Percentiles rank a stretch among this genome's conserved stretches.
These are phyloP conservation scores for Skeletonema grethae DNA, from an alignment of 108 stramenopile genomes.

Conservation along the genomic window DNA sequence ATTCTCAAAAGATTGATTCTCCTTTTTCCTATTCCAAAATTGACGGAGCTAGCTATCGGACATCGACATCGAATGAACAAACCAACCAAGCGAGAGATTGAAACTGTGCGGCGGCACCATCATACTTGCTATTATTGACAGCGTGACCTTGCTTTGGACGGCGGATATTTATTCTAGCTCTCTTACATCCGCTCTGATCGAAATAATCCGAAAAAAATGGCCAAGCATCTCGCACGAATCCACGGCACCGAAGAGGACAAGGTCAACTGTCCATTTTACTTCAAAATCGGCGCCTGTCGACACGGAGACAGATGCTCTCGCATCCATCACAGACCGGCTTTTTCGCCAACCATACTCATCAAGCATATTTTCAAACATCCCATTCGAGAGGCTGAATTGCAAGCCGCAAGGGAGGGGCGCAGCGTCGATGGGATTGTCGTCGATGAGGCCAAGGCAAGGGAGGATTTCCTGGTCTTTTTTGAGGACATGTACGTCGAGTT, in stretches of 20 bases:
- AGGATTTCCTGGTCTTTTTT: constrained; percentile 78
- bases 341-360: constrained; percentile 94
- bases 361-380: constrained; percentile 96
- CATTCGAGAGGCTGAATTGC: constrained; percentile 63
- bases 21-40: too few relatives aligned
- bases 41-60: too few relatives aligned
- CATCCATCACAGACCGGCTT: constrained; percentile 94
- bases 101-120: too few relatives aligned
- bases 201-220: constrained; percentile 52
- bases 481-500: constrained; percentile 84
- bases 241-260: constrained; percentile 99
- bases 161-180: too few relatives aligned
- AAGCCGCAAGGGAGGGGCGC: constrained; percentile 45
- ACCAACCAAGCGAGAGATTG: too few relatives aligned
- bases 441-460: constrained; percentile 72
- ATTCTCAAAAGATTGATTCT: too few relatives aligned
- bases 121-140: too few relatives aligned
- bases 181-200: not conserved
- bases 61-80: too few relatives aligned
- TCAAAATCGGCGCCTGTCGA: constrained; percentile 98
- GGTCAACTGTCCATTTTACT: constrained; percentile 99
- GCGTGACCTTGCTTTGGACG: too few relatives aligned
- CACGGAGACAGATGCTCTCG: constrained; percentile 96
- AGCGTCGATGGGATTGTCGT: constrained; percentile 48
- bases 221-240: constrained; percentile 95